Conservation (phyloP, 2,329 filamentous ascomycete genomes). For the Colletotrichum ledebouriae region DNA sequence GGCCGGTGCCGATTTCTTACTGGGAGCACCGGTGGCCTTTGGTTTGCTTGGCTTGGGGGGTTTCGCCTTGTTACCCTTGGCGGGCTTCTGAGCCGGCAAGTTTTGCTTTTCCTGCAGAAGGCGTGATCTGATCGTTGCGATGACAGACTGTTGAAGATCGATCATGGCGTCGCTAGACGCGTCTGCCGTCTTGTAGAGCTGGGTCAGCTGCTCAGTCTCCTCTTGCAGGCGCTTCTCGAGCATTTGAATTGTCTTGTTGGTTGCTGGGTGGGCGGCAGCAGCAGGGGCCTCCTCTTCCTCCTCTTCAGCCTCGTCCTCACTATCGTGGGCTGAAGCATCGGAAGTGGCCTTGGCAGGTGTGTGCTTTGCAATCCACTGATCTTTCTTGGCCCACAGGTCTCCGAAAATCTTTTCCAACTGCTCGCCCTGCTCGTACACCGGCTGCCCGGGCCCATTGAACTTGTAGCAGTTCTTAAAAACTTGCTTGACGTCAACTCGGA, state of each 20-base stretch:
- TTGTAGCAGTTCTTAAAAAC: slow-evolving; percentile 92
- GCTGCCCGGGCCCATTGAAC: slow-evolving; percentile 84
- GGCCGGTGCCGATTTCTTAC: slow-evolving; percentile 58
- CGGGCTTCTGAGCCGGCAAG: slow-evolving; percentile 66
- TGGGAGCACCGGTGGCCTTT: slow-evolving; percentile 51
- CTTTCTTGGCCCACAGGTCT: slow-evolving; percentile 81
- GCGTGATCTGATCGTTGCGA: slow-evolving; percentile 76
- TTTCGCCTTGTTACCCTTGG: slow-evolving; percentile 71
- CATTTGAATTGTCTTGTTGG: slow-evolving; percentile 60
- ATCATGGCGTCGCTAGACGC: slow-evolving; percentile 66
- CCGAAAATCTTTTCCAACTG: slow-evolving; percentile 82
- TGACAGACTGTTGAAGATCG: slow-evolving; percentile 70
- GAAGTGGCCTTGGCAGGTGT: slow-evolving; percentile 68
- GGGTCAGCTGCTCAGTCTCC: slow-evolving; percentile 70
- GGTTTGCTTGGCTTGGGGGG: slow-evolving; percentile 68
- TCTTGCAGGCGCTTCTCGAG: slow-evolving; percentile 66
- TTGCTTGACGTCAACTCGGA: slow-evolving; percentile 84
- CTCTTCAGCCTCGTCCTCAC: slow-evolving; percentile 79
- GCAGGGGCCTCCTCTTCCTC: slow-evolving; percentile 77
- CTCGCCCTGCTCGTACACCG: slow-evolving; percentile 79
- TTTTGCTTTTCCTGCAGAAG: slow-evolving; percentile 80
- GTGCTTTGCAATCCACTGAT: slow-evolving; percentile 83
- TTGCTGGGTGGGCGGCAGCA: slow-evolving; percentile 60
- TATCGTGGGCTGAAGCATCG: slow-evolving; percentile 73
- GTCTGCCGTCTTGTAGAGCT: slow-evolving; percentile 63